These are phyloP conservation scores for Suillus sp. DNA, from an alignment of 768 basidiomycete genomes.

Conservation along the genomic window DNA sequence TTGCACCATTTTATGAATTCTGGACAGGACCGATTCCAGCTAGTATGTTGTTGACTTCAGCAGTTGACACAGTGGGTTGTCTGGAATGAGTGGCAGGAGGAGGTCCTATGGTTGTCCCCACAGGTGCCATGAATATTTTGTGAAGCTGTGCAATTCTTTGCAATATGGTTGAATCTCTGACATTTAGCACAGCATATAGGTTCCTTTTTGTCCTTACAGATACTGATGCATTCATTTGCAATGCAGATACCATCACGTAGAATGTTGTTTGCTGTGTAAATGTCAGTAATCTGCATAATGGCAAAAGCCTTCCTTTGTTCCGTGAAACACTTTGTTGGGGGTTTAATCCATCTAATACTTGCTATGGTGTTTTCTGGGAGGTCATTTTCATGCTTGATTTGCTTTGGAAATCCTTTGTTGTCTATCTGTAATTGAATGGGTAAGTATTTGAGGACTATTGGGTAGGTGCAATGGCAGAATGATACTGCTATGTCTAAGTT, in stretches of 20 bases:
- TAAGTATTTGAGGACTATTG: no score
- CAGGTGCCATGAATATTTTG: background rate
- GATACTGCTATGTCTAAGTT: no score
- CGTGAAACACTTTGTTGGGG: no score
- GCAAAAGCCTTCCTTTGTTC: background rate
- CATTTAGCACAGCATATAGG: background rate
- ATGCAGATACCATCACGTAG: background rate
- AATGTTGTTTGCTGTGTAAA: background rate
- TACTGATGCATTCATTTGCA: background rate
- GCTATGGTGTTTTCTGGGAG: no score
- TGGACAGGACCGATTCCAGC: background rate
- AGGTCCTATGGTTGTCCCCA: rapidly evolving
- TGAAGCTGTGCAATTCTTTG: background rate
- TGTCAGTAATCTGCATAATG: background rate
- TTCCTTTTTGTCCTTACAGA: background rate
- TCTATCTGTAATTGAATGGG: no score
- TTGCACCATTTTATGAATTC: background rate
- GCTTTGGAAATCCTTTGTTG: no score
- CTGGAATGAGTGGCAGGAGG: background rate
- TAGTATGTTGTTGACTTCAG: background rate
- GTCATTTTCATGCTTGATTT: no score
- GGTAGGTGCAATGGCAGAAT: no score
- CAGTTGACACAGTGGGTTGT: background rate
- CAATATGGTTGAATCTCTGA: background rate
- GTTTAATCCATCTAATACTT: no score